Percentiles rank a stretch among this genome's conserved stretches.
Evolutionary conservation across 2,329 filamentous ascomycete species (phyloP).

Genomic region (Alternaria sp.): DNA sequence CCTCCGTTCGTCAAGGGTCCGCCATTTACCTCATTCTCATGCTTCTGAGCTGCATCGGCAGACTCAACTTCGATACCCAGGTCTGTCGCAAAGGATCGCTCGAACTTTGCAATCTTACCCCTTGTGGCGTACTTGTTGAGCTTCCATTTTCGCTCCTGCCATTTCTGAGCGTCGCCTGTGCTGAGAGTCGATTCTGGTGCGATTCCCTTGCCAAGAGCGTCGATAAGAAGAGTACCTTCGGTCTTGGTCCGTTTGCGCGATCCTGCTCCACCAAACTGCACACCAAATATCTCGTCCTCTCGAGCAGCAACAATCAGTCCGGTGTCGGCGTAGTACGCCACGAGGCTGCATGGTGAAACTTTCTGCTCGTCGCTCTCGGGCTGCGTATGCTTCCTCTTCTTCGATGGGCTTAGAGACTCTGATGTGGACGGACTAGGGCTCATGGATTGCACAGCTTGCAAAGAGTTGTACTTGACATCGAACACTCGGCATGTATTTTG

Average conservation of each 20-base stretch:
- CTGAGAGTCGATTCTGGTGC: not conserved
- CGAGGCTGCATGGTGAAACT: conserved; percentile 29
- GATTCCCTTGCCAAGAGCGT: conserved; percentile 73
- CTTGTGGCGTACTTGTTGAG: conserved; percentile 47
- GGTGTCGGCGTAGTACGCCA: conserved; percentile 67
- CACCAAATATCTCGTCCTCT: conserved; percentile 68
- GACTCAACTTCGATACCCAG: conserved; percentile 44
- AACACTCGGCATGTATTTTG: conserved; percentile 61
- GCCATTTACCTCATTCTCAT: conserved; percentile 28
- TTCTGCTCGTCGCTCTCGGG: conserved; percentile 55
- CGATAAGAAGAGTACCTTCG: conserved; percentile 67
- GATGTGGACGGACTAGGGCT: conserved; percentile 14
- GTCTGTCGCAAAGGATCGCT: conserved; percentile 47
- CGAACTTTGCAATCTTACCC: conserved; percentile 50
- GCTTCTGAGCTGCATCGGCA: conserved; percentile 21
- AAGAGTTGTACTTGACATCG: conserved; percentile 70
- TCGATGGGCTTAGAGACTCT: conserved; percentile 41
- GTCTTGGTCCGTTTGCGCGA: conserved; percentile 47
- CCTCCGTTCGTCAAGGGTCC: conserved; percentile 30
- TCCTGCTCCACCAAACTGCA: conserved; percentile 58
- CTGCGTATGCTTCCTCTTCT: conserved; percentile 43
- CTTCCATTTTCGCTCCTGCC: conserved; percentile 38
- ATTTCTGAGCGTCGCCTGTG: conserved; percentile 25
- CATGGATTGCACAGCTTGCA: conserved; percentile 53
- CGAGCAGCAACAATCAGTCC: conserved; percentile 70